Conservation (phyloP, 2,329 filamentous ascomycete genomes). For the Rhexocercosporidium sp. region DNA sequence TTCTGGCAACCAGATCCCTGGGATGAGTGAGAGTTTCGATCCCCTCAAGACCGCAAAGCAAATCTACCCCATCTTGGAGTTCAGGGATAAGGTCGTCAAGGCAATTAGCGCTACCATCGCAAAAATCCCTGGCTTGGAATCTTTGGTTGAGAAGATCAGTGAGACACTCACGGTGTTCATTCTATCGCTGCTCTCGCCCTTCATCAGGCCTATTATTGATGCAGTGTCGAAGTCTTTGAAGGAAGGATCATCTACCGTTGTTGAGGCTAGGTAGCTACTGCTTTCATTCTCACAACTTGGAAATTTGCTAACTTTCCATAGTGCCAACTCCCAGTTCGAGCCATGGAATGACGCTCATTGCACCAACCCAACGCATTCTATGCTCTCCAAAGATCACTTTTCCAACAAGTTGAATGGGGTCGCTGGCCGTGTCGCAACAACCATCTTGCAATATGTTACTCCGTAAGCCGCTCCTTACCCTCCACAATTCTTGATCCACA, state of each 20-base stretch:
- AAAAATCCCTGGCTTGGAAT: constrained; percentile 89
- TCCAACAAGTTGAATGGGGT: constrained; percentile 79
- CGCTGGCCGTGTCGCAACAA: constrained; percentile 74
- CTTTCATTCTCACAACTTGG: neutral
- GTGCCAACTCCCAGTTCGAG: constrained; percentile 76
- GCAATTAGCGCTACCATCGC: constrained; percentile 83
- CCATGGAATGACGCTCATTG: constrained; percentile 79
- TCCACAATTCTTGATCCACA: neutral
- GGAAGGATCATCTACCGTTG: constrained; percentile 77
- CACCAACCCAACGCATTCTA: constrained; percentile 81
- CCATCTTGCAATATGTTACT: constrained; percentile 83
- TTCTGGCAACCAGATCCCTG: constrained; percentile 60
- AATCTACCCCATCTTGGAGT: constrained; percentile 94
- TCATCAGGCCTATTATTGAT: constrained; percentile 89
- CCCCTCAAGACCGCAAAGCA: constrained; percentile 76
- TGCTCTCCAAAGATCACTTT: constrained; percentile 85
- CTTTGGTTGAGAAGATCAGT: constrained; percentile 89
- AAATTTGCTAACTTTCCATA: constrained; percentile 16
- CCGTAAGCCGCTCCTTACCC: constrained; percentile 69
- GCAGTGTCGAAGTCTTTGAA: constrained; percentile 85
- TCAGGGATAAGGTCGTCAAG: constrained; percentile 92
- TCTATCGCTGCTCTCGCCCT: constrained; percentile 87
- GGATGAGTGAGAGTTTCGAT: constrained; percentile 78
- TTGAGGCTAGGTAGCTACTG: constrained; percentile 55
- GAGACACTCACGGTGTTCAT: constrained; percentile 93